Evolutionary conservation across 75 land plant species (phyloP), one percentile per base, ranked within the genome.

Genomic region (Larix kaempferi): DNA sequence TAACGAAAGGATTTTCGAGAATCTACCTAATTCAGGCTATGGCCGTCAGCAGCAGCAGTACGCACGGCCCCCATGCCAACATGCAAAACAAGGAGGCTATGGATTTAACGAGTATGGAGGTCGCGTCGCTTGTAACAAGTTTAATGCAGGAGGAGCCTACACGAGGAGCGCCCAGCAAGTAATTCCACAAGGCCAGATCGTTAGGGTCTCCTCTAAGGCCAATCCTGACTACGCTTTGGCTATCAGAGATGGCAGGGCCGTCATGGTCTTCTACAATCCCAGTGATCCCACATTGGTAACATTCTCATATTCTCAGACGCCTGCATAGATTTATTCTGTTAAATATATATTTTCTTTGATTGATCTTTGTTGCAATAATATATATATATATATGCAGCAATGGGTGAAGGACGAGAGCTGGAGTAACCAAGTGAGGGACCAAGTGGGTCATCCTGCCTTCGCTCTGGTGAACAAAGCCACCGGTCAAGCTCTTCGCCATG

Each of bases 321-420:
- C 39, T 37, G 39, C 39, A 37, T 37, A 37, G 0, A 37, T n/a
- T n/a, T n/a, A n/a, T 37, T 37, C 39, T 37, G 39, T 0, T 37
- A 37, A 37, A 37, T 37, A 37, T 37, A 37, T 37, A 37, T 1
- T 29, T 29, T 29, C 33, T 29, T 29, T 29, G n/a, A 29, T 29
- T 29, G 33, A 29, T 29, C 33, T 29, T 29, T 29, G 33, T 29
- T 29, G 33, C 2, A 5, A 27, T 35, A 13, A 59, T 76, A 7
- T 23, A 22, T 23, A 26, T 66, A n/a, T 12, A 62, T 23, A 71
- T 19, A 59, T n/a, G 80, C 81, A 85, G 85, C 77, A 84, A 76
- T 86, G 87, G 87, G 69, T 76, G 58, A 83, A 86, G 76, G 87
- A 86, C 76, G 83, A 77, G 59, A 59, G 59, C 3, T 84, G 76